phyloP scores from a whole-genome alignment of 371 early-diverging fungal genomes.

The Mucor piriformis region DNA sequence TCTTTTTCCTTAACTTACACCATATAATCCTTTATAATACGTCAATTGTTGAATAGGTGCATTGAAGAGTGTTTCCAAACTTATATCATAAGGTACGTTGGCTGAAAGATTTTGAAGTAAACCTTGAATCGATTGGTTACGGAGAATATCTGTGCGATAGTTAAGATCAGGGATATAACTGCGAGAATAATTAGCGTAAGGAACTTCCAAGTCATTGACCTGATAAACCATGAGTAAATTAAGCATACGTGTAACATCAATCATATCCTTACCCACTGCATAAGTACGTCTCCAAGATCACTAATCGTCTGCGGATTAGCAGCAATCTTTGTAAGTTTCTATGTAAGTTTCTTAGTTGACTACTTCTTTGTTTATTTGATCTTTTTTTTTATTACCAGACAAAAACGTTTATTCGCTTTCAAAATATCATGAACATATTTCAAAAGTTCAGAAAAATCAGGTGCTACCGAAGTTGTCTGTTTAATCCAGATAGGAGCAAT shows the following conservation, averaged over 20 bases:
- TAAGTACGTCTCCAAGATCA: conserved; percentile 46
- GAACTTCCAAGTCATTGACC: conserved; percentile 54
- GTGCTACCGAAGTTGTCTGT: conserved; percentile 45
- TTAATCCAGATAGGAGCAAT: conserved; percentile 58
- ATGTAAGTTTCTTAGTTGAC: background rate
- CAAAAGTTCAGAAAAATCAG: conserved; percentile 52
- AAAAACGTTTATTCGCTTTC: conserved; percentile 52
- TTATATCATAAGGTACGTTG: conserved; percentile 28
- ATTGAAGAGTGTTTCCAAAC: conserved; percentile 47
- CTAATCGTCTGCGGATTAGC: conserved; percentile 33
- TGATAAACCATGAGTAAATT: conserved; percentile 9
- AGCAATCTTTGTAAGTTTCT: conserved; percentile 39
- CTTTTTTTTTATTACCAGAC: conserved; percentile 29
- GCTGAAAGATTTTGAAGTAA: conserved; percentile 37
- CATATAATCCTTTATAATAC: conserved; percentile 55
- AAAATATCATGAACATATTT: conserved; percentile 41
- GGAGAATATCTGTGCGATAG: conserved; percentile 39
- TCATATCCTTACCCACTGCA: conserved; percentile 49
- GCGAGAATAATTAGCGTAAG: conserved; percentile 53
- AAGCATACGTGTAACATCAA: background rate
- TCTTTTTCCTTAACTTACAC: conserved; percentile 39
- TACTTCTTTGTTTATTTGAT: background rate
- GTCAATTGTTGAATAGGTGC: conserved; percentile 50
- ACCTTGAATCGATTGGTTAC: conserved; percentile 32
- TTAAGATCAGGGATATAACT: conserved; percentile 42